phyloP scores from a whole-genome alignment of 768 basidiomycete species.

The Phaeolepiota aurea region DNA sequence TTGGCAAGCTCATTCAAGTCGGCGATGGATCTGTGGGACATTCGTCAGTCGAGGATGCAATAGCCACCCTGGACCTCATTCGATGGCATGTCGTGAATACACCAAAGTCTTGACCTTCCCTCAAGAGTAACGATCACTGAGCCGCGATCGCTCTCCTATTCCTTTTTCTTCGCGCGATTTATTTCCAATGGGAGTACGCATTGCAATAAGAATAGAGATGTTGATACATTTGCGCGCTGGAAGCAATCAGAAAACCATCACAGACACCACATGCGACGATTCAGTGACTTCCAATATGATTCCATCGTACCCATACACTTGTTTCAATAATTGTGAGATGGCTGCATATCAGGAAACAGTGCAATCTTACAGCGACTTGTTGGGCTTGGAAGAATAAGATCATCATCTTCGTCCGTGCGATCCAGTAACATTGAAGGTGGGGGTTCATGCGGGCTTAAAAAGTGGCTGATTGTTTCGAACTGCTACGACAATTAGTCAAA shows the following conservation, averaged over 20 bases:
- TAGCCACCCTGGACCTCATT: conserved; percentile 83
- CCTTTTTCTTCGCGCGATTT: too few species aligned
- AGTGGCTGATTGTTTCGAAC: conserved; percentile 76
- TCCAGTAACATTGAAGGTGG: conserved; percentile 78
- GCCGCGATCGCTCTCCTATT: too few species aligned
- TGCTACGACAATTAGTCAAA: conserved; percentile 15
- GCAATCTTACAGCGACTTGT: conserved; percentile 52
- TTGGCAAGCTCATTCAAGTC: conserved; percentile 76
- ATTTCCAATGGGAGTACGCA: too few species aligned
- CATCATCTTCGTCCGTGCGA: conserved; percentile 69
- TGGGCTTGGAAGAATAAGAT: conserved; percentile 57
- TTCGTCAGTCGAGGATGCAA: conserved; percentile 85
- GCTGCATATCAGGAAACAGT: conserved; percentile 1
- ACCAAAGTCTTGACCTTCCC: conserved; percentile 17
- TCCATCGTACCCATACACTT: conserved; percentile 76
- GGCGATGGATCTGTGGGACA: conserved; percentile 74
- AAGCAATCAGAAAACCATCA: conserved; percentile 53
- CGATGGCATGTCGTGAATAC: conserved; percentile 72
- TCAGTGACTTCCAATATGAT: conserved; percentile 75
- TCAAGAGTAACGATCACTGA: too few species aligned
- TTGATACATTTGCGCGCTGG: too few species aligned
- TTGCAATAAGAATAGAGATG: too few species aligned
- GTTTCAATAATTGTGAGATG: conserved; percentile 4
- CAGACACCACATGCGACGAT: conserved; percentile 66
- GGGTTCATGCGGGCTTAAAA: conserved; percentile 64